These are phyloP conservation scores for Trifolium pratense DNA, from an alignment of 306 rosid species.

Conservation along the genomic window DNA sequence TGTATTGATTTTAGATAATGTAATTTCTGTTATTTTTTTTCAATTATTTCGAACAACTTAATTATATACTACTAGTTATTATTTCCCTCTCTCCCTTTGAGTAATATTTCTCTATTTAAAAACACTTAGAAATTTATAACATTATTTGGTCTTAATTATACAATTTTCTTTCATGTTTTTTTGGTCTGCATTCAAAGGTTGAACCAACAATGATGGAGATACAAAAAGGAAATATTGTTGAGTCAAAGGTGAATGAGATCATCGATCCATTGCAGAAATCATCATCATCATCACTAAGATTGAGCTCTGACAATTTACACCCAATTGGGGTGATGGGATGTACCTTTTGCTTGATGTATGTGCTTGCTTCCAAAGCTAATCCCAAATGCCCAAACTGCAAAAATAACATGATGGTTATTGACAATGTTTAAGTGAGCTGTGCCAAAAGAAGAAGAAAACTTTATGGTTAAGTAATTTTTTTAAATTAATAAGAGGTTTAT, in stretches of 20 bases:
- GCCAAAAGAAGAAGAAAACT: background rate
- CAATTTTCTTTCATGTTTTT: background rate
- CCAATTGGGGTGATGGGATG: constrained; percentile 43
- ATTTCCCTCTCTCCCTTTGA: background rate
- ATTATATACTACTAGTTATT: background rate
- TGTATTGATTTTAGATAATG: background rate
- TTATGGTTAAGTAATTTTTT: background rate
- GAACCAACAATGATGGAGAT: background rate
- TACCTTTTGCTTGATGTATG: constrained; percentile 27
- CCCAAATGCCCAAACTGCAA: constrained; percentile 46
- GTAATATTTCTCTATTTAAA: background rate
- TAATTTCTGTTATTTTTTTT: background rate
- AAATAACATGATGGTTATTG: background rate
- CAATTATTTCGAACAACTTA: background rate
- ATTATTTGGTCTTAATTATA: background rate
- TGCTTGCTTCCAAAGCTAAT: constrained; percentile 38
- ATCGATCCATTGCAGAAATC: background rate
- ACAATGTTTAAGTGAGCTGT: constrained; percentile 1
- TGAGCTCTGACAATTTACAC: too few species aligned
- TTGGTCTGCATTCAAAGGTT: constrained; percentile 15
- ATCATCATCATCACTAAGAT: too few species aligned
- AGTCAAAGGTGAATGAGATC: background rate
- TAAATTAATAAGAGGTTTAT: background rate
- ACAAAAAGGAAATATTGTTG: background rate
- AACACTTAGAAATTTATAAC: background rate